Evolutionary conservation across 192 early-diverging fungal species (phyloP).

Genomic region (Podila minutissima): DNA sequence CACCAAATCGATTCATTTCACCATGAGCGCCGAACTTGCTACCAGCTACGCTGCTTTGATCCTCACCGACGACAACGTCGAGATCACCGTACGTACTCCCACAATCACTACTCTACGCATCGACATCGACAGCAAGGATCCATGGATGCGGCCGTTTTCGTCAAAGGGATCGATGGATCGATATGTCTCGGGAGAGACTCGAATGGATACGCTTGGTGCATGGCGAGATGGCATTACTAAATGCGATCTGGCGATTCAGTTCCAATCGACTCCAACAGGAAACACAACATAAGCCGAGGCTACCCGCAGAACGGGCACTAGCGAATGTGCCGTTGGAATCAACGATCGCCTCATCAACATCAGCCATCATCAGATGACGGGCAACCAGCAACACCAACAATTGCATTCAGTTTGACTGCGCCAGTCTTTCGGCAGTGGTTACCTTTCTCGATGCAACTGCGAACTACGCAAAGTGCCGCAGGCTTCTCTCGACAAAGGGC

Average conservation of each 20-base stretch:
- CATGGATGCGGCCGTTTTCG: conserved; percentile 6
- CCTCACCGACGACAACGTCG: conserved; percentile 97
- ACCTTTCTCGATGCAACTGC: too few species aligned
- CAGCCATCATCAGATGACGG: too few species aligned
- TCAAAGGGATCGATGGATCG: background rate
- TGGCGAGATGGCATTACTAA: background rate
- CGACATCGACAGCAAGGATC: background rate
- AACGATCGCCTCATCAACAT: too few species aligned
- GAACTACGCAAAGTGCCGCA: too few species aligned
- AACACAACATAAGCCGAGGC: too few species aligned
- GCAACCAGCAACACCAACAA: too few species aligned
- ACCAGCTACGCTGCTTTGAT: conserved; percentile 97
- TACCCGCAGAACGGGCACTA: too few species aligned
- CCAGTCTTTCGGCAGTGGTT: too few species aligned
- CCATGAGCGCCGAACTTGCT: conserved; percentile 82
- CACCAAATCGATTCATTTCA: conserved; percentile 18
- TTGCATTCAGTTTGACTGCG: too few species aligned
- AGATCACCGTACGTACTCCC: conserved; percentile 81
- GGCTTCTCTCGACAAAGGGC: too few species aligned
- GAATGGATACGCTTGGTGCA: background rate
- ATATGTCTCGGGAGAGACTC: background rate
- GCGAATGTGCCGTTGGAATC: too few species aligned
- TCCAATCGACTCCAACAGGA: background rate
- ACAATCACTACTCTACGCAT: background rate
- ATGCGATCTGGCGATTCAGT: background rate